Conservation (phyloP, 78 protist species). For the Cavenderia fasciculata region DNA sequence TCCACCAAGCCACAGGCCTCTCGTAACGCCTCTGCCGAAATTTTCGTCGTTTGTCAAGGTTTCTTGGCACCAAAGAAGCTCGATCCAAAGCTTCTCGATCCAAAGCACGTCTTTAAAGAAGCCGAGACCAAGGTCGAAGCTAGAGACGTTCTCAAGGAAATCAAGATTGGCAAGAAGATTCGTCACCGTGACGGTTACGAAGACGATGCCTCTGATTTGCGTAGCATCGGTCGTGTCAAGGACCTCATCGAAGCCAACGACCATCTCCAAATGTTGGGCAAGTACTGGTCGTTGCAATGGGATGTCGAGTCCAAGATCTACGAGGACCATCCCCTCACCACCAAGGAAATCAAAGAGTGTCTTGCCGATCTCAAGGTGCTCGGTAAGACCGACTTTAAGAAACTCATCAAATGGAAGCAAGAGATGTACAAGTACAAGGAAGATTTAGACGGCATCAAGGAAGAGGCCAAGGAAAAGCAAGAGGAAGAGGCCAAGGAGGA, state of each 20-base stretch:
- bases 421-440: conserved; percentile 16
- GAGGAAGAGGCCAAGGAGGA: not conserved
- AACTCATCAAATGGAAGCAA: conserved; percentile 89
- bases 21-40: conserved; percentile 97
- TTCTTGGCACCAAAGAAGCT: conserved; percentile 93
- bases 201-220: conserved; percentile 33
- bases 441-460: conserved; percentile 2
- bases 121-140: conserved; percentile 34
- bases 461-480: not conserved
- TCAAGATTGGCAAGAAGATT: conserved; percentile 9
- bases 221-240: not conserved
- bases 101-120: conserved; percentile 89
- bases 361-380: conserved; percentile 85
- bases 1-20: conserved; percentile 97
- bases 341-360: conserved; percentile 78
- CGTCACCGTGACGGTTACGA: conserved; percentile 81
- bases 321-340: conserved; percentile 83
- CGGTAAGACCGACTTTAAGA: conserved; percentile 89
- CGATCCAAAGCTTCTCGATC: conserved; percentile 94
- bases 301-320: conserved; percentile 74
- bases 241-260: conserved; percentile 69
- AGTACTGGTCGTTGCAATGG: conserved; percentile 27
- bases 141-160: conserved; percentile 13
- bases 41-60: conserved; percentile 98
- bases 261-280: conserved; percentile 69